Evolutionary conservation across 139 green algal species (phyloP).

Genomic region (Coccomyxa sp.): DNA sequence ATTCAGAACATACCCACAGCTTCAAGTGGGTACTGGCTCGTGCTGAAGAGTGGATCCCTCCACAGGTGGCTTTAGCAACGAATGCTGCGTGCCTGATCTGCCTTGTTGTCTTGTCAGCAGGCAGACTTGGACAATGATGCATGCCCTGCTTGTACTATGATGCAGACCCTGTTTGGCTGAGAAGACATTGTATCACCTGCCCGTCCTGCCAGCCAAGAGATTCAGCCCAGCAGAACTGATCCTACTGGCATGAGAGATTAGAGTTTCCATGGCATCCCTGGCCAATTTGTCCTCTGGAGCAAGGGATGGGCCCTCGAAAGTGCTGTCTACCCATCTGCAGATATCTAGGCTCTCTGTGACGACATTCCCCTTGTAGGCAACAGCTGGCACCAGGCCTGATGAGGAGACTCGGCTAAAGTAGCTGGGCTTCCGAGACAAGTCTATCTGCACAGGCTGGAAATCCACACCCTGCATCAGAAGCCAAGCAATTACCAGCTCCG

Average conservation of each 20-base stretch:
- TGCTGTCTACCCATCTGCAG: conserved; percentile 25
- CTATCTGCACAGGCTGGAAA: conserved; percentile 56
- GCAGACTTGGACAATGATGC: too few species aligned
- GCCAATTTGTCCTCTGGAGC: conserved; percentile 7
- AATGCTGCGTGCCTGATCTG: too few species aligned
- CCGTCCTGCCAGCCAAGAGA: conserved; percentile 29
- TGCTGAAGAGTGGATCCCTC: neutral
- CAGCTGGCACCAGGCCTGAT: conserved; percentile 47
- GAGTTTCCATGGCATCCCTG: conserved; percentile 15
- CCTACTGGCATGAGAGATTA: neutral
- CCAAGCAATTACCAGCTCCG: neutral
- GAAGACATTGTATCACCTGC: neutral
- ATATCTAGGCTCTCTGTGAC: conserved; percentile 34
- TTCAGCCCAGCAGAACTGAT: conserved; percentile 20
- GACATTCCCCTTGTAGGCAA: conserved; percentile 19
- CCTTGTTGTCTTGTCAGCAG: too few species aligned
- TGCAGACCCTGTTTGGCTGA: too few species aligned
- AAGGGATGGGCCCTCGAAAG: conserved; percentile 20
- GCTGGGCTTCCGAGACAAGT: conserved; percentile 50
- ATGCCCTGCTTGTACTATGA: too few species aligned
- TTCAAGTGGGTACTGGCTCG: neutral
- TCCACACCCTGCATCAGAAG: conserved; percentile 24
- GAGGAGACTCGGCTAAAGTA: conserved; percentile 46
- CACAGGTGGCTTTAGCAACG: neutral
- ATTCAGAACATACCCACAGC: neutral